Percentiles rank a stretch among this genome's conserved stretches.
Evolutionary conservation across 345 rosid genomes (phyloP).

Genomic region (Heritiera fomes): DNA sequence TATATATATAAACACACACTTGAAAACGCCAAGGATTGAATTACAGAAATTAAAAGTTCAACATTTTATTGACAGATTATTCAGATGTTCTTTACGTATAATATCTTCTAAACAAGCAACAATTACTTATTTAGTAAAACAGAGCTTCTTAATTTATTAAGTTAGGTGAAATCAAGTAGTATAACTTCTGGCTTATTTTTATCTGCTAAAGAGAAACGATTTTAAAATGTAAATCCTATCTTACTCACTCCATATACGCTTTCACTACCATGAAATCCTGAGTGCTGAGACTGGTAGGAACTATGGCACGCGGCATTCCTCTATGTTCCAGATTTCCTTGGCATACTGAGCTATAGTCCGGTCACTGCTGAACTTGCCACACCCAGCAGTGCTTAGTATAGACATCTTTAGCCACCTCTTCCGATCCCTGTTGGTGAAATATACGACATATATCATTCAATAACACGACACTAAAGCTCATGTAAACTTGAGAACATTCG

Average conservation of each 20-base stretch:
- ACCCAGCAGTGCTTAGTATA: constrained; percentile 86
- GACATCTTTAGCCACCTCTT: constrained; percentile 89
- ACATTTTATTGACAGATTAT: too few relatives aligned
- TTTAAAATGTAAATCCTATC: neutral
- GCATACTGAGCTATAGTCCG: constrained; percentile 87
- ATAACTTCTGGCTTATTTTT: neutral
- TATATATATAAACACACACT: too few relatives aligned
- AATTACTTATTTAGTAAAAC: too few relatives aligned
- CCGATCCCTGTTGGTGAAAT: constrained; percentile 49
- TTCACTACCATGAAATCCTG: neutral
- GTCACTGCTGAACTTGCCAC: constrained; percentile 92
- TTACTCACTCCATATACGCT: neutral
- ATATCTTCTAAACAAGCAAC: too few relatives aligned
- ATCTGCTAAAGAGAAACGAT: neutral
- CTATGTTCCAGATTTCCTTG: constrained; percentile 85
- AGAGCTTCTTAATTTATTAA: too few relatives aligned
- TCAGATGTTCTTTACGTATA: too few relatives aligned
- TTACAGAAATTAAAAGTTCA: too few relatives aligned
- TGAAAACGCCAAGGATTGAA: too few relatives aligned
- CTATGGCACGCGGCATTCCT: constrained; percentile 73
- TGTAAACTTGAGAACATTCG: neutral
- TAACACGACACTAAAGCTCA: neutral
- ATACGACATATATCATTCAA: neutral
- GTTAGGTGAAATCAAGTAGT: neutral
- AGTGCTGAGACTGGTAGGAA: neutral